Conservation (phyloP, 1,139 yeast species). For the Suhomyces bokatorum region DNA sequence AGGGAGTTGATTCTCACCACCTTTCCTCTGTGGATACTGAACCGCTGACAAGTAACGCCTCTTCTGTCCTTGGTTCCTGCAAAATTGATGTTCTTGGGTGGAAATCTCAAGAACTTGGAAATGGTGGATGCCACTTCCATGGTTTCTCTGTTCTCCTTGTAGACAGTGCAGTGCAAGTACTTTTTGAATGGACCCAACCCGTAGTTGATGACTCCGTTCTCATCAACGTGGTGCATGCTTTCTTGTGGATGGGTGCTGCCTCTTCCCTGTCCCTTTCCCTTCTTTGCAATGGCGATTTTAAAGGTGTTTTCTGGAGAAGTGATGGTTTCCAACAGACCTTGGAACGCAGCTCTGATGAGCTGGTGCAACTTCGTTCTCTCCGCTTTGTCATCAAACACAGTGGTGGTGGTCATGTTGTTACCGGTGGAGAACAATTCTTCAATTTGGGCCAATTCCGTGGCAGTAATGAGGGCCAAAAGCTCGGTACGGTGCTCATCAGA, state of each 20-base stretch:
- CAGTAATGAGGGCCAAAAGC: conserved; percentile 58
- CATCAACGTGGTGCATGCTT: conserved; percentile 52
- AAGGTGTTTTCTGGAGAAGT: conserved; percentile 72
- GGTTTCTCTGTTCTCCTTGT: conserved; percentile 94
- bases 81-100: conserved; percentile 67
- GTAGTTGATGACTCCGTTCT: conserved; percentile 48
- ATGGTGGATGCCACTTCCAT: conserved; percentile 88
- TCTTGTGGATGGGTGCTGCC: conserved; percentile 32
- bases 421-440: conserved; percentile 58
- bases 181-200: conserved; percentile 70
- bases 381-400: conserved; percentile 64
- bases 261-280: conserved; percentile 20
- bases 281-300: conserved; percentile 52
- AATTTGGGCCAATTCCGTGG: conserved; percentile 55
- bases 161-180: conserved; percentile 75
- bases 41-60: conserved; percentile 89
- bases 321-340: conserved; percentile 72
- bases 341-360: conserved; percentile 70
- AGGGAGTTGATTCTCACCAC: conserved; percentile 78
- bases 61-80: conserved; percentile 98
- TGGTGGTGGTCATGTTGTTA: conserved; percentile 57
- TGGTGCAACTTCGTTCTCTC: conserved; percentile 77
- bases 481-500: conserved; percentile 45
- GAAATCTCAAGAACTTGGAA: conserved; percentile 70
- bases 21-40: conserved; percentile 68